Evolutionary conservation across 176 grass and related monocot species (phyloP).

Genomic region (Triticum monococcum): DNA sequence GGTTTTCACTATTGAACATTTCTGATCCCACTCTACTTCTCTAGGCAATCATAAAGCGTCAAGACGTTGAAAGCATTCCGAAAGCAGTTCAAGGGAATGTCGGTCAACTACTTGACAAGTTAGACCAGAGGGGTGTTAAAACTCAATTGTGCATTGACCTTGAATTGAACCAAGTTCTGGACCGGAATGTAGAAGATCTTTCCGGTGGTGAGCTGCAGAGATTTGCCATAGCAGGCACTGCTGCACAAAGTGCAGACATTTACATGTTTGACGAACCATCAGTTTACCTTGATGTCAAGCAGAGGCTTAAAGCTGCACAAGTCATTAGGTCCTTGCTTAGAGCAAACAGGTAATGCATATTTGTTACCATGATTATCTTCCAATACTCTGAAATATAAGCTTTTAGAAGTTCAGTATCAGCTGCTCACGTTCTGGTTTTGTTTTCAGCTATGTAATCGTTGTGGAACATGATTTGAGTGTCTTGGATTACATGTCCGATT

Average conservation of each 20-base stretch:
- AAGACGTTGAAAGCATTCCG: conserved; percentile 82
- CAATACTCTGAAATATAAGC: not conserved
- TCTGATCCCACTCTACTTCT: not conserved
- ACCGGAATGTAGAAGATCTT: conserved; percentile 73
- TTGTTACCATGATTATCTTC: conserved; percentile 9
- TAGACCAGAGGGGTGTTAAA: conserved; percentile 75
- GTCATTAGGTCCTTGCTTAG: conserved; percentile 67
- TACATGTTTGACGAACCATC: conserved; percentile 93
- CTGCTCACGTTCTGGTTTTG: not conserved
- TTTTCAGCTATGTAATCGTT: conserved; percentile 77
- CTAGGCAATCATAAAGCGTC: conserved; percentile 83
- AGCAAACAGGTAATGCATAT: conserved; percentile 60
- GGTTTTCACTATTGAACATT: not conserved
- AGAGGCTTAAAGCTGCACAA: conserved; percentile 84
- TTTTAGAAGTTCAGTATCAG: not conserved
- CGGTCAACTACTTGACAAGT: conserved; percentile 40
- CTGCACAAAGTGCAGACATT: conserved; percentile 74
- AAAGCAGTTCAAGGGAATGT: conserved; percentile 57
- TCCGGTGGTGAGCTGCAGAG: conserved; percentile 89
- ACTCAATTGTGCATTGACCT: conserved; percentile 60
- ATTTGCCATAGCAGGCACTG: conserved; percentile 80
- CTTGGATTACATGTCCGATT: conserved; percentile 86
- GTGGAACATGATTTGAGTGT: conserved; percentile 82
- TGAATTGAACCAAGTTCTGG: conserved; percentile 80
- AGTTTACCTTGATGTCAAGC: conserved; percentile 90